These are phyloP conservation scores for Trametes coccinea DNA, from an alignment of 768 basidiomycete genomes.

Conservation along the genomic window DNA sequence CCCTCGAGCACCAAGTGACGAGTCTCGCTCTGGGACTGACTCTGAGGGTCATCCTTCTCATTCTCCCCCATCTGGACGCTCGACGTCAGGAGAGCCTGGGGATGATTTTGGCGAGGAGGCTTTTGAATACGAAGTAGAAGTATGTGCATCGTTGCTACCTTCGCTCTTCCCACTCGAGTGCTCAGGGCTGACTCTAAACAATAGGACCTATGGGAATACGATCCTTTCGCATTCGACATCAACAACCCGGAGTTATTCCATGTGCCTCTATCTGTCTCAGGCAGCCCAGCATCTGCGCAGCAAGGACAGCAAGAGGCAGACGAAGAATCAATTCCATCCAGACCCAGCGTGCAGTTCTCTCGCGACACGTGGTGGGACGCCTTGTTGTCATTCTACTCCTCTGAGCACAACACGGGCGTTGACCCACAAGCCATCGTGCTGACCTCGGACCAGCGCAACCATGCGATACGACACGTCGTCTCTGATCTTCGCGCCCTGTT, in stretches of 20 bases:
- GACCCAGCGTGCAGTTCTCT: slow-evolving; percentile 63
- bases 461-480: slow-evolving; percentile 46
- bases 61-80: not conserved
- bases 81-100: not conserved
- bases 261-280: not conserved
- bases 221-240: slow-evolving; percentile 6
- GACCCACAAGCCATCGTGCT: slow-evolving; percentile 20
- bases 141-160: not conserved
- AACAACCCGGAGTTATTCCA: not conserved
- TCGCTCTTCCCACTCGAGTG: too few species aligned
- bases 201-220: slow-evolving; percentile 1
- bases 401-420: slow-evolving; percentile 5
- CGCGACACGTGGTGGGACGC: slow-evolving; percentile 82
- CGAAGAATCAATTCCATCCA: slow-evolving; percentile 27
- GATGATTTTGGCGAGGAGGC: not conserved
- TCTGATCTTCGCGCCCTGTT: slow-evolving; percentile 66
- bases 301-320: not conserved
- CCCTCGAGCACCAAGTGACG: not conserved
- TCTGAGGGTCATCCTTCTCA: not conserved
- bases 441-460: slow-evolving; percentile 41
- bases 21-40: slow-evolving; percentile 26
- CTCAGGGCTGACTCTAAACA: not conserved
- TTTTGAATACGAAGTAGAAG: not conserved
- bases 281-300: too few species aligned
- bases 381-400: slow-evolving; percentile 52